These are phyloP conservation scores for Krasilnikovozyma curviuscula DNA, from an alignment of 768 basidiomycete species.

Conservation along the genomic window DNA sequence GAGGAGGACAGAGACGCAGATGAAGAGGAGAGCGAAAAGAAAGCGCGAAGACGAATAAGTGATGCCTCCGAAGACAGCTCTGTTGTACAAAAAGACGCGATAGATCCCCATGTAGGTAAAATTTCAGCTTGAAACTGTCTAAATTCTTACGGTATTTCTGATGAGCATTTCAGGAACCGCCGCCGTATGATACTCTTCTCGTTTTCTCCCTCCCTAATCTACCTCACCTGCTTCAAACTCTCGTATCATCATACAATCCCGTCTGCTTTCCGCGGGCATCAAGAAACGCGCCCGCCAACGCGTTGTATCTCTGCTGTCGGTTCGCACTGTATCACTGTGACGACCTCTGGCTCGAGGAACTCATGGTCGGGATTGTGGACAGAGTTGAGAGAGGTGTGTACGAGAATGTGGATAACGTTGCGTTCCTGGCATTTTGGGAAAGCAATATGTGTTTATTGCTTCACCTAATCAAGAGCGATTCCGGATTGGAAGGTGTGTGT, in stretches of 20 bases:
- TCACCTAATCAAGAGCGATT: constrained; percentile 45
- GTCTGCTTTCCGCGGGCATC: constrained; percentile 35
- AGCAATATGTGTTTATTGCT: constrained; percentile 80
- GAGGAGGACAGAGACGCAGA: background rate
- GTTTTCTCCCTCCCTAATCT: constrained; percentile 70
- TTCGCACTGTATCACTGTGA: constrained; percentile 60
- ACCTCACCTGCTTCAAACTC: constrained; percentile 55
- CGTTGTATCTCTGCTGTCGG: constrained; percentile 69
- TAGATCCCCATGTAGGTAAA: background rate
- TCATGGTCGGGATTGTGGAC: constrained; percentile 77
- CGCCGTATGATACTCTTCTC: constrained; percentile 72
- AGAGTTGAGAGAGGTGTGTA: constrained; percentile 82
- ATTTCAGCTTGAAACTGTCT: background rate
- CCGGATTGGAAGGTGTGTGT: constrained; percentile 41
- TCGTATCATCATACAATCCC: constrained; percentile 58
- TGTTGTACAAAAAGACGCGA: constrained; percentile 32
- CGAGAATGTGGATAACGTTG: constrained; percentile 67
- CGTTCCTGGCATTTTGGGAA: constrained; percentile 79
- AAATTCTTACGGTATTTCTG: background rate
- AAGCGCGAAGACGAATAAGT: background rate
- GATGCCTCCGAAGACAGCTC: background rate
- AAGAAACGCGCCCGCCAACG: constrained; percentile 70
- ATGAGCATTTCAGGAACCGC: constrained; percentile 14
- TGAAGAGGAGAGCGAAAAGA: constrained; percentile 2
- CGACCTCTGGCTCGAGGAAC: constrained; percentile 76